phyloP scores from a whole-genome alignment of 106 monocot genomes.

The Gastrodia elata region DNA sequence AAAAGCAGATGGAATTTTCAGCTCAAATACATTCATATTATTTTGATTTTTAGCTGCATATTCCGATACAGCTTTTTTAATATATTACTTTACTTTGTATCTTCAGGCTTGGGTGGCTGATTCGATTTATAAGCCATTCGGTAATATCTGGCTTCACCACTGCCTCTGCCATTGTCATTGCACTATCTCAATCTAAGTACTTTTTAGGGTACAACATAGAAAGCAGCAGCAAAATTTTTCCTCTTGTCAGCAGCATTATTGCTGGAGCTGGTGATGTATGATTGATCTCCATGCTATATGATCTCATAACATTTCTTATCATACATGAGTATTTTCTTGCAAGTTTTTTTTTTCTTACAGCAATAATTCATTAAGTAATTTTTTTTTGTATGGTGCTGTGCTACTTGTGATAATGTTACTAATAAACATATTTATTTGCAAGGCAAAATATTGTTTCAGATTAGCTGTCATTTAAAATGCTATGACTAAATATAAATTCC shows the following conservation, averaged over 20 bases:
- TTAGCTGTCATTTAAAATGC: neutral
- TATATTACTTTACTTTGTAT: neutral
- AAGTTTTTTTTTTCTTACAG: neutral
- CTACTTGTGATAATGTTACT: neutral
- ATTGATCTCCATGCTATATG: neutral
- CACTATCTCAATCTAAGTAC: slow-evolving; percentile 88
- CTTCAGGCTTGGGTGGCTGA: slow-evolving; percentile 88
- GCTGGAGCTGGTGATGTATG: slow-evolving; percentile 67
- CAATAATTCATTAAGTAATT: neutral
- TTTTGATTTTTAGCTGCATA: neutral
- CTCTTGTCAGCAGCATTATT: slow-evolving; percentile 77
- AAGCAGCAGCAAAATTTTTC: slow-evolving; percentile 88
- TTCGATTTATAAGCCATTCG: slow-evolving; percentile 94
- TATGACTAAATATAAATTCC: neutral
- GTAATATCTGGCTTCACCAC: slow-evolving; percentile 98
- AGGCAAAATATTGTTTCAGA: neutral
- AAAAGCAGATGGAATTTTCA: neutral
- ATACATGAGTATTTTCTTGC: neutral
- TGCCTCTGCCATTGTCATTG: slow-evolving; percentile 91
- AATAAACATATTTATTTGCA: slow-evolving; percentile 6
- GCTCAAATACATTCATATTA: neutral
- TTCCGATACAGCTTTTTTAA: neutral
- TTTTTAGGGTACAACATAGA: slow-evolving; percentile 77
- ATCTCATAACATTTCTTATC: neutral
- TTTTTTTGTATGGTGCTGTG: neutral